phyloP scores from a whole-genome alignment of 441 rosid species.

The Monsonia emarginata region DNA sequence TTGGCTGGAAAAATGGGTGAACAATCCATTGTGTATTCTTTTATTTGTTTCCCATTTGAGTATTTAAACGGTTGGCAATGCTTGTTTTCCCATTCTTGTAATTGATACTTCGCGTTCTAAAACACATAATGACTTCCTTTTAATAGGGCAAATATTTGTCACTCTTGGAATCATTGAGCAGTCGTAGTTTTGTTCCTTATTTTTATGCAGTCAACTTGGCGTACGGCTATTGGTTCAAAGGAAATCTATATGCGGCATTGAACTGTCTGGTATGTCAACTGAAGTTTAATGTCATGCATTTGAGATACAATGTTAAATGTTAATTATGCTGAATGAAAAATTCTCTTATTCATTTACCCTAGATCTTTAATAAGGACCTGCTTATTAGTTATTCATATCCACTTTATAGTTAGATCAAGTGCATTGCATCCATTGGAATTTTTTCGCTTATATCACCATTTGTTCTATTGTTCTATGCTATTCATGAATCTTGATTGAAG shows the following conservation, averaged over 20 bases:
- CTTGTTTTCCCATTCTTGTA: neutral
- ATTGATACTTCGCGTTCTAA: neutral
- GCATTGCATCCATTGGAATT: neutral
- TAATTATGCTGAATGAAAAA: neutral
- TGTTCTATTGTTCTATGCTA: neutral
- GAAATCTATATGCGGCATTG: conserved; percentile 49
- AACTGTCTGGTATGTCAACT: conserved; percentile 59
- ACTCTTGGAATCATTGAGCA: neutral
- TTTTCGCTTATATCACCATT: neutral
- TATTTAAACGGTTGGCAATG: neutral
- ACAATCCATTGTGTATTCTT: neutral
- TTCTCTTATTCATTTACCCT: neutral
- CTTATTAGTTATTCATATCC: too few relatives aligned
- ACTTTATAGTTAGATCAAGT: neutral
- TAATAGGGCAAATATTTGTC: neutral
- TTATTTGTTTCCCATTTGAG: neutral
- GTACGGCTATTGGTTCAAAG: conserved; percentile 65
- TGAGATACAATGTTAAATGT: neutral
- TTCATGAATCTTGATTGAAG: neutral
- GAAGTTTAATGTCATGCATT: conserved; percentile 1
- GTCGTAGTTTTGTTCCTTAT: conserved; percentile 12
- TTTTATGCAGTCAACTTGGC: conserved; percentile 69
- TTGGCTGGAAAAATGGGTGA: neutral
- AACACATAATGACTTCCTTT: neutral
- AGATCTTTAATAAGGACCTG: neutral